These are phyloP conservation scores for Ophiostoma ulmi DNA, from an alignment of 2,329 filamentous ascomycete species.

Conservation along the genomic window DNA sequence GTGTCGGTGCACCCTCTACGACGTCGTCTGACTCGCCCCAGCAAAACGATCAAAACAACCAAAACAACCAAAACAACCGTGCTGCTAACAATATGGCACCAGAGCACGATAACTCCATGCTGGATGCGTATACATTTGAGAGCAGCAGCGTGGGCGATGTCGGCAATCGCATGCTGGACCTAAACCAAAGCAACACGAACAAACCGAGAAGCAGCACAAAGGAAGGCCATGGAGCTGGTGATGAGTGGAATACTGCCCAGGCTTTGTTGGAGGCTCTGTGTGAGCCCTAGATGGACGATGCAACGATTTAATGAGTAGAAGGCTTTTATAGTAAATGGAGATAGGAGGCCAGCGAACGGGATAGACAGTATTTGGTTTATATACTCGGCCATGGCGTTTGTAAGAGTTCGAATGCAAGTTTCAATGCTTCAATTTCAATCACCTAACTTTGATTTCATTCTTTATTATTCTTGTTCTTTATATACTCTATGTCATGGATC, in stretches of 20 bases:
- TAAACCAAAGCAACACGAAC: background rate
- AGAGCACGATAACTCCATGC: background rate
- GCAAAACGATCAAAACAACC: background rate
- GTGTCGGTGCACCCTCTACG: conserved; percentile 27
- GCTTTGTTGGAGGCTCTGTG: conserved; percentile 37
- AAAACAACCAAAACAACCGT: background rate
- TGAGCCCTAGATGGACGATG: background rate
- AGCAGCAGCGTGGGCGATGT: background rate
- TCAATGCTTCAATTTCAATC: background rate
- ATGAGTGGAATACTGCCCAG: conserved; percentile 40
- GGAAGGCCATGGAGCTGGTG: background rate
- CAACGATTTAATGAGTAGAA: background rate
- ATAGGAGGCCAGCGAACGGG: background rate
- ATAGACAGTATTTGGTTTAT: background rate
- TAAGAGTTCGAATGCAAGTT: background rate
- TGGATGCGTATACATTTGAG: background rate
- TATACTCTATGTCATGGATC: background rate
- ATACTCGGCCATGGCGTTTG: background rate
- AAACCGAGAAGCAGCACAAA: background rate
- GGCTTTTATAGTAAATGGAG: too few species aligned
- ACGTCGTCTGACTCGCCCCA: conserved; percentile 15
- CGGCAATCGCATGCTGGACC: background rate
- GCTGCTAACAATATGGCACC: background rate
- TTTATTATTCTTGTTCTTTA: background rate
- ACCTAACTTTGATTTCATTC: background rate